Evolutionary conservation across 352 stramenopile species (phyloP), one percentile per base, ranked within the genome.

Genomic region (Thalassiosira mediterranea): DNA sequence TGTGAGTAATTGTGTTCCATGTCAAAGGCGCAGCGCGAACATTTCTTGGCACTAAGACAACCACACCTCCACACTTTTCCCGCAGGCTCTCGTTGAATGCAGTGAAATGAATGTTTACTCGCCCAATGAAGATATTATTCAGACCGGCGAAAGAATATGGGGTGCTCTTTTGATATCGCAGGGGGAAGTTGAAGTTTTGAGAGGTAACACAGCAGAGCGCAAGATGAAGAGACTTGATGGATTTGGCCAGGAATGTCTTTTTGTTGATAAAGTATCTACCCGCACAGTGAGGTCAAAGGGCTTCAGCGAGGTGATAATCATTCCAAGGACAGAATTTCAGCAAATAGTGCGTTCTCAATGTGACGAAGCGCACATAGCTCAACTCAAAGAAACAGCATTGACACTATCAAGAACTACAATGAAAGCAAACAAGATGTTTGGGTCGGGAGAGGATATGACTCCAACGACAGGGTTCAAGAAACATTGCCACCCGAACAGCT

Each of bases 371-470:
- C 56, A 81, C 52, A 76, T 84, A 64, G 48, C 53, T 60, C 51
- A 79, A 69, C 78, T 87, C 48, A 53, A 48, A 81, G 71, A 75
- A 17, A 82, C 49, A 2, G 61, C 77, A 15, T 40, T 44, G 10
- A 40, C 60, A 21, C 34, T 79, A 7, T 60, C 63, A 0, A 79
- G 74, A 66, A 72, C 40, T 49, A 72, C 23, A n/a, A 49, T 56
- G 25, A 86, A 83, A 66, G 77, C 68, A 34, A 85, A 84, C 61
- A 86, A 85, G 54, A 71, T 86, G 56, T 88, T 86, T 63, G 78
- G 72, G 5, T 82, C 72, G 0, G 72, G 53, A 46, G 68, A 88
- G 11, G 73, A 82, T 56, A 32, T 71, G 4, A 72, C 71, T 19
- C 65, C 59, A 7, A 68, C 60, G 15, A n/a, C 15, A 58, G 64